Base-by-base conservation (phyloP, 2,329 filamentous ascomycete genomes). In the Fusarium proliferatum region DNA sequence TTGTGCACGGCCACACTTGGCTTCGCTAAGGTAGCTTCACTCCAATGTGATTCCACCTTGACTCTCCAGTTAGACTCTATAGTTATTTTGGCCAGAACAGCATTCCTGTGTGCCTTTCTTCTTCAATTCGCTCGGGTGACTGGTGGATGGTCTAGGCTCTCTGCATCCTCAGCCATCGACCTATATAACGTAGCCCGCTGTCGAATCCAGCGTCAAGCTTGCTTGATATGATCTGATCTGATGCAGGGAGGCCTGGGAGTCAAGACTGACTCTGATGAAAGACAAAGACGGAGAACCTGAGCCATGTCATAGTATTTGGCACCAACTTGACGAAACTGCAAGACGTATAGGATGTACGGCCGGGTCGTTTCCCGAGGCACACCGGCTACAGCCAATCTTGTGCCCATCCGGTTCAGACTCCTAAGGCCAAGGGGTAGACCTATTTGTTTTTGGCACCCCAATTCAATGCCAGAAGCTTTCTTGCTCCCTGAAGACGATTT, bases 301-400 rank as follows among this genome's bases (percentile, higher is more conserved):
- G 28, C 15, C 21, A 34, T 51, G 48, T 9, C 48, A 15, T 13
- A 51, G 16, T 38, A 17, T 19, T 51, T 51, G 12, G n/a, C 48
- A 51, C 30, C 8, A 19, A 16, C n/a, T 51, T 19, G 21, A 19
- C n/a, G 9, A 34, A 34, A 23, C 16, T 23, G 21, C 48, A 51
- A 34, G 48, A 58, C 19, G 30, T 26, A 26, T 10, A 21, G 42
- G n/a, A 34, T 39, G 34, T 16, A 62, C 48, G n/a, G 34, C 65
- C 69, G 69, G 70, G 42, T 55, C 45, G 12, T 21, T 36, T 60
- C 61, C 69, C 71, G 61, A 59, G 71, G 51, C 69, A 72, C 64
- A 69, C 52, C 19, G 36, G 38, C 30, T 36, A 34, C n/a, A 51
- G 33, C 48, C 60, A 72, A 73, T 65, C 69, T 51, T 39, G 12